Base-by-base conservation (phyloP, 352 stramenopile genomes). In the Phytophthora macrochlamydospora region DNA sequence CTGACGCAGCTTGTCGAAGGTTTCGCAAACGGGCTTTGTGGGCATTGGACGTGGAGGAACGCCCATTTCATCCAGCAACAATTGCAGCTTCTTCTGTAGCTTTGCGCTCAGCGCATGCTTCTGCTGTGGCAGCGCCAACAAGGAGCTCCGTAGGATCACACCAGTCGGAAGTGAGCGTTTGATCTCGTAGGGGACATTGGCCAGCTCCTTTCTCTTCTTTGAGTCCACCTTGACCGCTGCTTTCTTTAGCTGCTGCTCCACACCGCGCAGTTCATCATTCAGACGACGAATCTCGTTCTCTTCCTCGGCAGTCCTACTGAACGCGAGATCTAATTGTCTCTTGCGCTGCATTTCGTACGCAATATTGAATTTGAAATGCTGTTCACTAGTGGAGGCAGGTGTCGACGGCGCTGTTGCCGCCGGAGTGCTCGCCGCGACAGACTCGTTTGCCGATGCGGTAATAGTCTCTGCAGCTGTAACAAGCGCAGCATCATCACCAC, bases 131-230 rank as follows among this genome's bases (percentile, higher is more conserved):
- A 90, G 67, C 4, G 76, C 73, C 18, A 90, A 53, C 50, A 80
- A 75, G 32, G 78, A 77, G 45, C 78, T 87, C n/a, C 83, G 69
- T 43, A 92, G 69, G 57, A 85, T 83, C 0, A 90, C 81, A 12
- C 81, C 83, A 12, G 54, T 76, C 1, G 81, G 78, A 6, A 87
- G 52, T 32, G 79, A 57, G n/a, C 77, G 79, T 13, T 80, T 70
- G 46, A 89, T 83, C 63, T 87, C 71, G 62, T 83, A 87, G 8
- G 80, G 79, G 13, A 89, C 76, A 28, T 89, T 73, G 0, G 78
- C 77, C 14, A 90, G 66, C 61, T 90, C 83, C 49, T 90, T 92
- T 59, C 87, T 90, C 69, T 83, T 92, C 69, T 92, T 92, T 1
- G 65, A 61, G 52, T 92, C 83, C 3, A 81, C 76, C 66, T 73